phyloP scores from a whole-genome alignment of 2,329 filamentous ascomycete genomes.

The Penicillium sp. region DNA sequence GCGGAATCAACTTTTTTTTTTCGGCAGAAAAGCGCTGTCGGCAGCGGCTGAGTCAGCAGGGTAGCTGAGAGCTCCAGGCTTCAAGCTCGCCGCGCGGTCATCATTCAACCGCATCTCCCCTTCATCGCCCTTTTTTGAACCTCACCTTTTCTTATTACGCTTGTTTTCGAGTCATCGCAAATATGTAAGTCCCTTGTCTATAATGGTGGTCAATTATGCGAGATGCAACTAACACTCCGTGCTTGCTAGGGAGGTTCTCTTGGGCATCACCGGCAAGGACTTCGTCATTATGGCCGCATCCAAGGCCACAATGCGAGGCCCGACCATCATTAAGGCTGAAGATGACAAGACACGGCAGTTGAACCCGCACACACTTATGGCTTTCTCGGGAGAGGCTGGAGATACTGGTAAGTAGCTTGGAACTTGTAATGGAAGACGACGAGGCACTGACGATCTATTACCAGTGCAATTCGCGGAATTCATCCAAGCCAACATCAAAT shows the following conservation, averaged over 20 bases:
- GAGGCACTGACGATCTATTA: conserved; percentile 10
- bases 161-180: conserved; percentile 19
- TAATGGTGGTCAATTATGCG: conserved; percentile 8
- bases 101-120: conserved; percentile 21
- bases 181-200: conserved; percentile 26
- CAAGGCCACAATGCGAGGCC: conserved; percentile 96
- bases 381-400: conserved; percentile 91
- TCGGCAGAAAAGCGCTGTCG: conserved; percentile 30
- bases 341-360: conserved; percentile 95
- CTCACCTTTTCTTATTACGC: conserved; percentile 19
- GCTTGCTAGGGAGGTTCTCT: conserved; percentile 78
- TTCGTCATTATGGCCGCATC: conserved; percentile 97
- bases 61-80: conserved; percentile 39
- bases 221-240: conserved; percentile 16
- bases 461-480: conserved; percentile 98
- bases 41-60: conserved; percentile 34
- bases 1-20: conserved; percentile 37
- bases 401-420: conserved; percentile 67
- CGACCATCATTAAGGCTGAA: conserved; percentile 86
- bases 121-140: conserved; percentile 21
- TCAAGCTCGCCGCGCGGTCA: conserved; percentile 41
- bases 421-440: not conserved
- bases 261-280: conserved; percentile 98
- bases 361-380: conserved; percentile 92
- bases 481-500: conserved; percentile 95